A percentile compares a stretch with the other conserved stretches of the same genome.
Evolutionary conservation across 495 filamentous ascomycete species (phyloP).

Genomic region (Talaromyces proteolyticus): DNA sequence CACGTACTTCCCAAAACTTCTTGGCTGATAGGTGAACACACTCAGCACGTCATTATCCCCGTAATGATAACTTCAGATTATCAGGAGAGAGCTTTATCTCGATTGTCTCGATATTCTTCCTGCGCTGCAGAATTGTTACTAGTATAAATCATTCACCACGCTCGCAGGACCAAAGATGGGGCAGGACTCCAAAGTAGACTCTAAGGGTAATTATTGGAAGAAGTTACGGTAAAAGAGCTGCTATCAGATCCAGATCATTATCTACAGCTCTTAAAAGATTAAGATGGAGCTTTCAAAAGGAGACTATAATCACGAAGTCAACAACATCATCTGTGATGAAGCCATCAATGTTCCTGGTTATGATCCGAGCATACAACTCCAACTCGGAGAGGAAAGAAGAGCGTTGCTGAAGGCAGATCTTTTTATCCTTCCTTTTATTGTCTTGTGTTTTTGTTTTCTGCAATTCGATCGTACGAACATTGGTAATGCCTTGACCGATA

Average conservation of each 20-base stretch:
- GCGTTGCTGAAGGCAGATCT: constrained; percentile 4
- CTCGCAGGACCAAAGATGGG: not conserved
- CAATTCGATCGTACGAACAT: constrained; percentile 7
- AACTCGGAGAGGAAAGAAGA: not conserved
- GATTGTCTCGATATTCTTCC: not conserved
- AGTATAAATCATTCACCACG: not conserved
- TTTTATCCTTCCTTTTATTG: constrained; percentile 1
- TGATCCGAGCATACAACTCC: not conserved
- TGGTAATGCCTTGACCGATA: constrained; percentile 2
- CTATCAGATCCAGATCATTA: not conserved
- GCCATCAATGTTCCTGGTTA: not conserved
- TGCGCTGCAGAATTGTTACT: not conserved
- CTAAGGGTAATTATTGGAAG: not conserved
- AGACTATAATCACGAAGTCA: not conserved
- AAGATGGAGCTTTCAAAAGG: constrained; percentile 1
- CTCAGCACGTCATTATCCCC: constrained; percentile 6
- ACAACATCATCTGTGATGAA: not conserved
- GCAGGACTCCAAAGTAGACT: too few species aligned
- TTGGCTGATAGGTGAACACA: constrained; percentile 1
- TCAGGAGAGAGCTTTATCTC: constrained; percentile 1
- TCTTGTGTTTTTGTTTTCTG: constrained; percentile 6
- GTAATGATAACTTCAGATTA: constrained; percentile 2
- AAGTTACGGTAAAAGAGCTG: not conserved
- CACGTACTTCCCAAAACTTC: not conserved
- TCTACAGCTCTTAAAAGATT: not conserved